Conservation (phyloP, 2,329 filamentous ascomycete species). For the Pseudogymnoascus sp. region DNA sequence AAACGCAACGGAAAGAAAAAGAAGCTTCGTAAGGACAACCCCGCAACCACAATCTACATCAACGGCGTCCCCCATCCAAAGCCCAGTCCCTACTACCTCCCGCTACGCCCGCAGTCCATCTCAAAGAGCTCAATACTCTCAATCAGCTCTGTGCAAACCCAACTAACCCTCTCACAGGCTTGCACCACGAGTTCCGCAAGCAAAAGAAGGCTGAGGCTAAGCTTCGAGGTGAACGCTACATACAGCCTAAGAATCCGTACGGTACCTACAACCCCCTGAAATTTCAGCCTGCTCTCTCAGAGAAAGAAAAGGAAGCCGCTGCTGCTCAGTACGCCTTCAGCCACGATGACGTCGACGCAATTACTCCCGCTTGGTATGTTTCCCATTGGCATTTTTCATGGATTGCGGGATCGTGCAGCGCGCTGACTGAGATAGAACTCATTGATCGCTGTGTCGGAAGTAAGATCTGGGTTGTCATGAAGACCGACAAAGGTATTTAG, state of each 20-base stretch:
- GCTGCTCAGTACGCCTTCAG: neutral
- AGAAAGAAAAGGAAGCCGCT: neutral
- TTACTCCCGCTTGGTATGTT: conserved; percentile 59
- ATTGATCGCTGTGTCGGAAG: conserved; percentile 99
- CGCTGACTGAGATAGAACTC: conserved; percentile 57
- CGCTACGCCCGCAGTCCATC: neutral
- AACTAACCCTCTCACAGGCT: neutral
- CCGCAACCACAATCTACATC: neutral
- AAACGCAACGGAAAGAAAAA: neutral
- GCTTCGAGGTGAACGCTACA: neutral
- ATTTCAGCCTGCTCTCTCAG: neutral
- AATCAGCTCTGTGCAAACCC: neutral
- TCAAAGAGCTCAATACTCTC: neutral
- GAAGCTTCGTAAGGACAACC: neutral
- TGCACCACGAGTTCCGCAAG: conserved; percentile 2
- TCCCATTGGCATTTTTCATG: conserved; percentile 12
- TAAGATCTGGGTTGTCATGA: conserved; percentile 98
- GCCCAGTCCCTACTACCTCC: neutral
- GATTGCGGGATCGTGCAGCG: neutral
- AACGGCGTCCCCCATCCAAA: neutral
- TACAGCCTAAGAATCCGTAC: neutral
- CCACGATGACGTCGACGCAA: conserved; percentile 56
- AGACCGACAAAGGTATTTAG: conserved; percentile 82
- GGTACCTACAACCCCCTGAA: neutral
- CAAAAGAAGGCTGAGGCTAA: neutral